Percentiles rank a stretch among this genome's conserved stretches.
These are phyloP conservation scores for Neohortaea acidophila DNA, from an alignment of 495 filamentous ascomycete genomes.

Conservation along the genomic window DNA sequence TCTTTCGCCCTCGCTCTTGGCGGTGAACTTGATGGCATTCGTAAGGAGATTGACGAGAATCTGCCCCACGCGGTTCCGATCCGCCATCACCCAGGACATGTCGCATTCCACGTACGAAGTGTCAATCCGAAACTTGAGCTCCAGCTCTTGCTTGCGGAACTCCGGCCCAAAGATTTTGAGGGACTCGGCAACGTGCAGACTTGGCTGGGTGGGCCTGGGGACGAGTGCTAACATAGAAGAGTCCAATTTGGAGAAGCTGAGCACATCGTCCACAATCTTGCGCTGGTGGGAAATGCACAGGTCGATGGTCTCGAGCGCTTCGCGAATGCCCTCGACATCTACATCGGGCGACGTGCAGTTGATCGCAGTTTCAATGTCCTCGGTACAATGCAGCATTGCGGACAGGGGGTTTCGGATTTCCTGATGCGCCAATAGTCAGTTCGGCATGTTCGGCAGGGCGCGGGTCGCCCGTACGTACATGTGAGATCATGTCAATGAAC, in stretches of 20 bases:
- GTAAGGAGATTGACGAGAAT: constrained; percentile 27
- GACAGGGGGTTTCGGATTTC: constrained; percentile 28
- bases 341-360: constrained; percentile 6
- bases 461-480: too few relatives aligned
- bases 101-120: constrained; percentile 17
- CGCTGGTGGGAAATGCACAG: constrained; percentile 25
- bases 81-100: constrained; percentile 23
- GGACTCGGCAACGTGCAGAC: constrained; percentile 16
- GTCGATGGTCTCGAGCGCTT: constrained; percentile 25
- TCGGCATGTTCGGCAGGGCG: too few relatives aligned
- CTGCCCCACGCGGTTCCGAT: constrained; percentile 24
- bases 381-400: constrained; percentile 25
- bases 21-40: constrained; percentile 26
- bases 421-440: too few relatives aligned
- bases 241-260: constrained; percentile 27
- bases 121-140: constrained; percentile 22
- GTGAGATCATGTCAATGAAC: constrained; percentile 20
- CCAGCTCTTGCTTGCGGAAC: constrained; percentile 21
- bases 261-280: constrained; percentile 27
- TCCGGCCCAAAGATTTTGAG: constrained; percentile 28
- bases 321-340: constrained; percentile 15
- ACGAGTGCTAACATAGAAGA: constrained; percentile 25
- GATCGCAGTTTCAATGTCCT: constrained; percentile 22
- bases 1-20: constrained; percentile 18
- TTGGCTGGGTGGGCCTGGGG: constrained; percentile 20